A percentile compares a stretch with the other conserved stretches of the same genome.
Evolutionary conservation across 2,329 filamentous ascomycete species (phyloP).

Genomic region (Colletotrichum theobromicola): DNA sequence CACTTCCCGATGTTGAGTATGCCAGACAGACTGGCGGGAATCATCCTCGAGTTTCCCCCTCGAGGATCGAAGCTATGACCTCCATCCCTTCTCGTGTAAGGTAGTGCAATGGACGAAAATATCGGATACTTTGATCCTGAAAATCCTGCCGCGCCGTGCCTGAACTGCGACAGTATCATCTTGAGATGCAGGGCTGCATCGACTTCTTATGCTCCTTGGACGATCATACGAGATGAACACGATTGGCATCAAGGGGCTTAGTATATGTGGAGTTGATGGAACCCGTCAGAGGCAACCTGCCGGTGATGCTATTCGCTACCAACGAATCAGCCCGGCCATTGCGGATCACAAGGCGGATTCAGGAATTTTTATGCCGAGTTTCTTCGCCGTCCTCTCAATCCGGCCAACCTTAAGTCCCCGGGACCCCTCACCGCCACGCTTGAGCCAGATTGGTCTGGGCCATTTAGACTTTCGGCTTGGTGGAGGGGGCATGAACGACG

Average conservation of each 20-base stretch:
- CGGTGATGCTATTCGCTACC: background rate
- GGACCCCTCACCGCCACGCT: background rate
- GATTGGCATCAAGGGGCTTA: background rate
- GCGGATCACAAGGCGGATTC: background rate
- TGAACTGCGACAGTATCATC: background rate
- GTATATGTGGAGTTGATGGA: background rate
- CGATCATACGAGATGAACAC: background rate
- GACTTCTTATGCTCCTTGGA: background rate
- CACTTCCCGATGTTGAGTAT: background rate
- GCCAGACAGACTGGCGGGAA: background rate
- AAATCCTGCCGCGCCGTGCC: background rate
- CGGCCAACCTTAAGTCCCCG: background rate
- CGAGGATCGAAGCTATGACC: background rate
- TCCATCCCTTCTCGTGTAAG: background rate
- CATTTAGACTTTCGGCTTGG: conserved; percentile 2
- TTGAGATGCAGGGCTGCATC: background rate
- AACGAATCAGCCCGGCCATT: background rate
- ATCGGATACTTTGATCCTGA: background rate
- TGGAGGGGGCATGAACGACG: conserved; percentile 13
- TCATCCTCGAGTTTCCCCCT: background rate
- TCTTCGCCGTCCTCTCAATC: background rate
- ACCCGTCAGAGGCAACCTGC: background rate
- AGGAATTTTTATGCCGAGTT: background rate
- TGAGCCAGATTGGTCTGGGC: background rate
- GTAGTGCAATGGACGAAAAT: background rate